Evolutionary conservation across 805 yeast genomes (phyloP).

Genomic region (Lipomyces yamanashiensis): DNA sequence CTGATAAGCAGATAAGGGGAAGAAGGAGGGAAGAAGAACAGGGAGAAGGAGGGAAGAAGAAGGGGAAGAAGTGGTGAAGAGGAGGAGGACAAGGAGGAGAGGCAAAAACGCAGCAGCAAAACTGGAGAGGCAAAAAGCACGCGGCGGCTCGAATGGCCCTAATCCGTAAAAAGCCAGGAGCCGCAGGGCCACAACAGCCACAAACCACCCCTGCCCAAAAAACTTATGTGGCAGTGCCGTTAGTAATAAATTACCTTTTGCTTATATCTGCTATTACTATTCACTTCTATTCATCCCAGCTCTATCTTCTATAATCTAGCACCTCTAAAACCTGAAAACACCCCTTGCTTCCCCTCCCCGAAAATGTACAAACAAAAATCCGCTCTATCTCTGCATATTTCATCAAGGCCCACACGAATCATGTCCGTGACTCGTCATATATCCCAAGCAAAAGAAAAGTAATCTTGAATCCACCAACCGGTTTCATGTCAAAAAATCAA

Average conservation of each 20-base stretch:
- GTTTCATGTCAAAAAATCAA: background rate
- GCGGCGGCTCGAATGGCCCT: background rate
- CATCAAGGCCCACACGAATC: slow-evolving; percentile 4
- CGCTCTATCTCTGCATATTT: slow-evolving; percentile 3
- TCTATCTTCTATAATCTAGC: background rate
- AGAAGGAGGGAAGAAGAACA: background rate
- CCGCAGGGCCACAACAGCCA: background rate
- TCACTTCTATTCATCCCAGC: background rate
- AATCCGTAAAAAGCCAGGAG: background rate
- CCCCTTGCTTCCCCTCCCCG: background rate
- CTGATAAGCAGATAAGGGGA: background rate
- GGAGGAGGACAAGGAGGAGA: background rate
- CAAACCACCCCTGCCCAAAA: no score
- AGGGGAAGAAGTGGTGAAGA: slow-evolving; percentile 1
- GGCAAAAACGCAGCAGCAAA: background rate
- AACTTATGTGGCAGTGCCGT: no score
- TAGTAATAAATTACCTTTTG: no score
- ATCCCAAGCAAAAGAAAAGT: slow-evolving; percentile 9
- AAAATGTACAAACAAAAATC: background rate
- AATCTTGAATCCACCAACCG: background rate
- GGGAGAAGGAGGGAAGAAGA: background rate
- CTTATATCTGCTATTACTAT: background rate
- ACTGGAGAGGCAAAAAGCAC: background rate
- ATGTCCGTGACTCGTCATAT: background rate
- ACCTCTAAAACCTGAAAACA: background rate